Percentiles rank a stretch among this genome's conserved stretches.
Evolutionary conservation across 2,329 filamentous ascomycete species (phyloP).

Genomic region (Arachnopeziza araneosa): DNA sequence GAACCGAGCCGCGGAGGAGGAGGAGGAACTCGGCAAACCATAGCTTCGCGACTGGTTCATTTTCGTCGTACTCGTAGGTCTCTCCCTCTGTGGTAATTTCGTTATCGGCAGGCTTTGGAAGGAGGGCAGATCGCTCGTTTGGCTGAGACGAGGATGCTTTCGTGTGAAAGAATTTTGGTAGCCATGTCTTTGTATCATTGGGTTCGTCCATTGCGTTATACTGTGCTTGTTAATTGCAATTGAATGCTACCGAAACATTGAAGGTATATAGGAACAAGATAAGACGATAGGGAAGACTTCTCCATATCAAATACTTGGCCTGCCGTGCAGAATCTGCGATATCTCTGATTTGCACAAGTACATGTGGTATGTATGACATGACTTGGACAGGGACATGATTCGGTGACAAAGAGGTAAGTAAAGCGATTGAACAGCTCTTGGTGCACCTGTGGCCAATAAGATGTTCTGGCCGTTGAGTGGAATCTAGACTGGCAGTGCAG

Average conservation of each 20-base stretch:
- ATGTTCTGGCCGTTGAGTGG: not conserved
- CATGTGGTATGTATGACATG: not conserved
- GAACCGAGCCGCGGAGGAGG: conserved; percentile 62
- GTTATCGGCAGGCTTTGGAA: conserved; percentile 17
- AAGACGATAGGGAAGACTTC: not conserved
- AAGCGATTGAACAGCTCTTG: not conserved
- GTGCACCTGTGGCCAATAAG: not conserved
- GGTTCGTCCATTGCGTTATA: not conserved
- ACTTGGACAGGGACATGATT: not conserved
- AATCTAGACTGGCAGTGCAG: not conserved
- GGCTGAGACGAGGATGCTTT: conserved; percentile 16
- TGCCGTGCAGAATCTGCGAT: not conserved
- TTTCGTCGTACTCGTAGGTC: conserved; percentile 22
- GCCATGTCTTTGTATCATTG: not conserved
- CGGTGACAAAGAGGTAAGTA: not conserved
- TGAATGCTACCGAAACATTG: not conserved
- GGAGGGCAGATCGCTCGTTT: conserved; percentile 27
- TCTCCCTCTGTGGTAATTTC: conserved; percentile 16
- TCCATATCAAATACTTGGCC: not conserved
- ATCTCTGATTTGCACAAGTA: not conserved
- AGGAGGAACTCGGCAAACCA: conserved; percentile 59
- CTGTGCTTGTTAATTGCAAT: not conserved
- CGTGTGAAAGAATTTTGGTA: not conserved
- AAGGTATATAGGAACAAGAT: not conserved
- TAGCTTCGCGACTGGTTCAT: conserved; percentile 19